Evolutionary conservation across 495 filamentous ascomycete species (phyloP).

Genomic region (Ascobolus immersus): DNA sequence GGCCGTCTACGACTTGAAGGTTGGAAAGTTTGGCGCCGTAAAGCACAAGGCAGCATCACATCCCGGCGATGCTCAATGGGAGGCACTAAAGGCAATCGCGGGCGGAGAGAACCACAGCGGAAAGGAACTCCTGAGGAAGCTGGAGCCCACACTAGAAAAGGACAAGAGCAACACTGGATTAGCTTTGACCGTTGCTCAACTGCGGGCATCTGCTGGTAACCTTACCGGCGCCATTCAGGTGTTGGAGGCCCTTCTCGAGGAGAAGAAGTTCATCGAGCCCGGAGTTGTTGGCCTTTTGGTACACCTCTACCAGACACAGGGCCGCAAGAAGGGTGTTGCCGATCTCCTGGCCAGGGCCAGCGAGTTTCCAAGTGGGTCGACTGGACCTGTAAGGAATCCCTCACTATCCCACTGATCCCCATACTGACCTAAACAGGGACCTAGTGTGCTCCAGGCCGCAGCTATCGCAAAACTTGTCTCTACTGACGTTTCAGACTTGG

Average conservation of each 20-base stretch:
- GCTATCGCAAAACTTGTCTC: constrained; percentile 57
- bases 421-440: constrained; percentile 2
- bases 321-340: constrained; percentile 47
- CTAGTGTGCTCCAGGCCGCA: constrained; percentile 48
- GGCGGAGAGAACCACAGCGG: constrained; percentile 35
- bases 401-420: neutral
- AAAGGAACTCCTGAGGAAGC: constrained; percentile 42
- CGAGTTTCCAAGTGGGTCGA: constrained; percentile 51
- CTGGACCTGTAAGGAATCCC: constrained; percentile 16
- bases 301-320: constrained; percentile 52
- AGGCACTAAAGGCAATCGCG: constrained; percentile 64
- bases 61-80: too few species aligned
- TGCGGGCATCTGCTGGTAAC: constrained; percentile 54
- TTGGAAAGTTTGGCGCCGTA: constrained; percentile 51
- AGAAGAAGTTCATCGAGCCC: constrained; percentile 56
- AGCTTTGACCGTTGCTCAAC: constrained; percentile 55
- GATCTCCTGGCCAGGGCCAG: constrained; percentile 55
- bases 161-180: constrained; percentile 66
- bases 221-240: constrained; percentile 46
- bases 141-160: constrained; percentile 33
- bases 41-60: constrained; percentile 13
- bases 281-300: constrained; percentile 66
- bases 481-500: constrained; percentile 34
- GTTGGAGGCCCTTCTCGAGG: constrained; percentile 36
- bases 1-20: constrained; percentile 47